Percentiles rank a stretch among this genome's conserved stretches.
Evolutionary conservation across 352 stramenopile species (phyloP).

Genomic region (Blastocystis sp.): DNA sequence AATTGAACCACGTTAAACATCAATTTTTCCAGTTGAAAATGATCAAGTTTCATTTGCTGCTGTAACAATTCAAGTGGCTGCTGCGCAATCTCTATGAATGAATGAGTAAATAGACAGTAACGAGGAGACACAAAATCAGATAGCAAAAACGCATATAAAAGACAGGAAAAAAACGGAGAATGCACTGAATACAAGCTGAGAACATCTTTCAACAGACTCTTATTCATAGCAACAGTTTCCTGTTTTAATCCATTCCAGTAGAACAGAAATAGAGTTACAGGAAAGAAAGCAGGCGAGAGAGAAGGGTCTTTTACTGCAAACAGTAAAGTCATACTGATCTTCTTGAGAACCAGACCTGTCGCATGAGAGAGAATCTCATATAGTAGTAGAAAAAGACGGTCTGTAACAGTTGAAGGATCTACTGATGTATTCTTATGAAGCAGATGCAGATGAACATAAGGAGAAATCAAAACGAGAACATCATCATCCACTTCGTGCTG

Average conservation of each 20-base stretch:
- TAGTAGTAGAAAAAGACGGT: background rate
- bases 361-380: background rate
- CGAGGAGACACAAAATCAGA: background rate
- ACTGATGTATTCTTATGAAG: background rate
- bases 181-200: background rate
- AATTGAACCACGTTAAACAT: background rate
- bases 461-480: background rate
- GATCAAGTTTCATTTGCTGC: background rate
- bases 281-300: background rate
- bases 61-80: background rate
- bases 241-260: background rate
- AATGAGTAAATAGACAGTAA: background rate
- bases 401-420: background rate
- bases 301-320: background rate
- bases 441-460: background rate
- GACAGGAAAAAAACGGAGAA: background rate
- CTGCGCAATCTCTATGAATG: background rate
- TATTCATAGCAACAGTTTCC: background rate
- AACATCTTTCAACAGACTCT: background rate
- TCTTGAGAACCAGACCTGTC: background rate
- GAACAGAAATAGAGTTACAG: background rate
- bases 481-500: background rate
- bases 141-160: background rate
- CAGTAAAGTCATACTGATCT: background rate
- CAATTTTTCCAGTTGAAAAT: background rate